Evolutionary conservation across 345 rosid species (phyloP).

Genomic region (Syzygium grande): DNA sequence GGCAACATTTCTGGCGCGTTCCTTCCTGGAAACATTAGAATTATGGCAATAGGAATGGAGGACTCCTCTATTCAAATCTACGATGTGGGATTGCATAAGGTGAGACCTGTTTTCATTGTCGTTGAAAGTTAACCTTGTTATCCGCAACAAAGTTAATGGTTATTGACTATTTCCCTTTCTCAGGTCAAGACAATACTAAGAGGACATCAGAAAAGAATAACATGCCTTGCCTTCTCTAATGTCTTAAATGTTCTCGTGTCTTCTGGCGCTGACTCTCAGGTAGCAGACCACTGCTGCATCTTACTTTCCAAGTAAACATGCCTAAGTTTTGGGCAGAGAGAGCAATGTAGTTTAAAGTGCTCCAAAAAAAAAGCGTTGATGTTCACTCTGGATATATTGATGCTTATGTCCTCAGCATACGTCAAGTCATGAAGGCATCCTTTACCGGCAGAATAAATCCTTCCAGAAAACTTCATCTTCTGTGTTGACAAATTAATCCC

Average conservation of each 20-base stretch:
- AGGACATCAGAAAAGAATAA: constrained; percentile 80
- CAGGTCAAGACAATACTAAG: constrained; percentile 65
- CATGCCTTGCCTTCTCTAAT: constrained; percentile 83
- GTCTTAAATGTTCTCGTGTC: constrained; percentile 59
- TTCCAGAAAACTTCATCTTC: neutral
- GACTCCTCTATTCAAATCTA: constrained; percentile 73
- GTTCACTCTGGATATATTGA: neutral
- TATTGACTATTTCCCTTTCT: neutral
- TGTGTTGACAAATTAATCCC: neutral
- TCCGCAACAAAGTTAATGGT: neutral
- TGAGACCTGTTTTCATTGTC: constrained; percentile 6
- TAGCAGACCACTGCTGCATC: neutral
- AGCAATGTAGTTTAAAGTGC: neutral
- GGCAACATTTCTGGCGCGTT: constrained; percentile 81
- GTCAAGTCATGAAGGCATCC: neutral
- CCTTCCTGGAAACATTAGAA: constrained; percentile 70
- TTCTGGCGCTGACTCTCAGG: constrained; percentile 84
- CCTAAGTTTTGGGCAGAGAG: neutral
- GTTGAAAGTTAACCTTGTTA: neutral
- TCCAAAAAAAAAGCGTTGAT: neutral
- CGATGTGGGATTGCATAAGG: constrained; percentile 66
- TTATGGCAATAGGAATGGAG: constrained; percentile 87
- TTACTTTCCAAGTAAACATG: neutral
- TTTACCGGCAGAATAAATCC: neutral
- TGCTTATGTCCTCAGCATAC: neutral